Conservation (phyloP, 345 rosid genomes). For the Firmiana major region DNA sequence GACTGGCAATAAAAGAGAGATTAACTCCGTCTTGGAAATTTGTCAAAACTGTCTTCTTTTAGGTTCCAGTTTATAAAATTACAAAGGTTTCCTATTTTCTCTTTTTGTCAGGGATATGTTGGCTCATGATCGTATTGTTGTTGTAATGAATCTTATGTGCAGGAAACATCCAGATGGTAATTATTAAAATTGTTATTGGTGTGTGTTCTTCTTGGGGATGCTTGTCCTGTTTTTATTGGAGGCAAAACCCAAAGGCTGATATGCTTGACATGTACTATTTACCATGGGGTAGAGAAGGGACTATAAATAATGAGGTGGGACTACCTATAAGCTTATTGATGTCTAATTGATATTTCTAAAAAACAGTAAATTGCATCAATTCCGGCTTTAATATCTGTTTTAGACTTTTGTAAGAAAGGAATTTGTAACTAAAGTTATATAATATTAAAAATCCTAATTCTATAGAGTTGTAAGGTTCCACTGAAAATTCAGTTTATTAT, state of each 20-base stretch:
- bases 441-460: background rate
- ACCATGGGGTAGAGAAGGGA: constrained; percentile 1
- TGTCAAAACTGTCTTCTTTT: background rate
- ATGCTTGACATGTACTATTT: constrained; percentile 6
- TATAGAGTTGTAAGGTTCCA: background rate
- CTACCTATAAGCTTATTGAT: background rate
- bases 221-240: constrained; percentile 1
- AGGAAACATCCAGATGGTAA: background rate
- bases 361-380: background rate
- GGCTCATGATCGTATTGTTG: background rate
- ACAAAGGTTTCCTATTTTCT: background rate
- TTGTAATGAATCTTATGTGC: background rate
- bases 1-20: background rate
- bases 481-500: background rate
- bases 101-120: background rate
- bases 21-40: background rate
- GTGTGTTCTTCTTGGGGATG: background rate
- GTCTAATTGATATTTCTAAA: background rate
- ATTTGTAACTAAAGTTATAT: background rate
- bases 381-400: background rate
- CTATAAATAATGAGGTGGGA: background rate
- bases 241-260: constrained; percentile 1
- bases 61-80: background rate
- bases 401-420: background rate
- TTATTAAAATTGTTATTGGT: background rate